Conservation (phyloP, 31 red algal genomes). For the Asparagopsis taxiformis region DNA sequence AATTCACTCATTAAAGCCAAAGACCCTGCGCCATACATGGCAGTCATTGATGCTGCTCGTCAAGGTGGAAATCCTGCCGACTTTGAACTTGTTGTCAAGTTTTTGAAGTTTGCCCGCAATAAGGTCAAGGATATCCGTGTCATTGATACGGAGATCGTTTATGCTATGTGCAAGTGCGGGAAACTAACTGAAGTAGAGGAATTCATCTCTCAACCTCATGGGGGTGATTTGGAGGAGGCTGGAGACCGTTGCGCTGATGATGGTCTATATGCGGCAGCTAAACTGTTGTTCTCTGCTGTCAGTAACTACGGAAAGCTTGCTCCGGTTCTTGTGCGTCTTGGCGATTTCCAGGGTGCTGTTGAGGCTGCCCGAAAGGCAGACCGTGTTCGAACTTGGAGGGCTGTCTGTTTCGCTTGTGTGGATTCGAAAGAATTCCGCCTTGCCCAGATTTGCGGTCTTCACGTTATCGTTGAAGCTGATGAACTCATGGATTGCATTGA, state of each 20-base stretch:
- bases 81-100: conserved; percentile 86
- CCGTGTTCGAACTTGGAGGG: conserved; percentile 92
- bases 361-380: conserved; percentile 95
- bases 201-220: conserved; percentile 88
- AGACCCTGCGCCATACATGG: conserved; percentile 82
- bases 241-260: conserved; percentile 94
- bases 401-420: conserved; percentile 96
- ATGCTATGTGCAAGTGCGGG: conserved; percentile 84
- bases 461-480: conserved; percentile 93
- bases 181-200: conserved; percentile 92
- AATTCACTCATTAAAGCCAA: conserved; percentile 86
- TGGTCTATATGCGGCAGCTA: conserved; percentile 83
- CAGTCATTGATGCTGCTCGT: conserved; percentile 85
- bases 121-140: conserved; percentile 90
- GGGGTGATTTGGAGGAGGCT: conserved; percentile 92
- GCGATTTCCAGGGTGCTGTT: conserved; percentile 90
- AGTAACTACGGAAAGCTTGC: conserved; percentile 95
- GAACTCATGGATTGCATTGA: conserved; percentile 90
- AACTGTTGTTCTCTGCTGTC: conserved; percentile 84
- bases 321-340: conserved; percentile 82
- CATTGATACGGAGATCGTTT: conserved; percentile 97
- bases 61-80: conserved; percentile 71
- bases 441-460: conserved; percentile 92
- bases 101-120: conserved; percentile 90
- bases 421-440: conserved; percentile 94